Evolutionary conservation across 306 rosid genomes (phyloP).

Genomic region (Casuarina equisetifolia): DNA sequence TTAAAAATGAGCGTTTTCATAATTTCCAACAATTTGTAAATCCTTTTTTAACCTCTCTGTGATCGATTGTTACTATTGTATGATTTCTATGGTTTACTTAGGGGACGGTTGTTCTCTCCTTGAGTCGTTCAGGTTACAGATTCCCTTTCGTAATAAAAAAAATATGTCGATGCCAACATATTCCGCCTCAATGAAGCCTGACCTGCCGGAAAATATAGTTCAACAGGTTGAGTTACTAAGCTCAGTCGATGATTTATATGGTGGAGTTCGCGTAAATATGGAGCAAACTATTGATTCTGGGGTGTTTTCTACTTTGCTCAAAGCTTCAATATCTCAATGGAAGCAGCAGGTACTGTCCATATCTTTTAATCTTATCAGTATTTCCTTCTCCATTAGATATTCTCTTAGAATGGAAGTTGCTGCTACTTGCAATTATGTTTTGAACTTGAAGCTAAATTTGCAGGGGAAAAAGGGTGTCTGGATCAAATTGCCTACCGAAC

Average conservation of each 20-base stretch:
- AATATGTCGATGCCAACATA: constrained; percentile 33
- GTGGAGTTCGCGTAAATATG: constrained; percentile 61
- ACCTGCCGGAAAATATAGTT: constrained; percentile 11
- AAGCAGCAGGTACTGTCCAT: constrained; percentile 46
- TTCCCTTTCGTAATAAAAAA: constrained; percentile 12
- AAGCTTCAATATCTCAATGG: constrained; percentile 66
- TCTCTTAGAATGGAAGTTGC: too few relatives aligned
- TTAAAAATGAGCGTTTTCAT: too few relatives aligned
- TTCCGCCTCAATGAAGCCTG: constrained; percentile 24
- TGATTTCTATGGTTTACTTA: background rate
- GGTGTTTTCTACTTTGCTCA: constrained; percentile 47
- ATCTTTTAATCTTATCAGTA: background rate
- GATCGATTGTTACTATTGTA: too few relatives aligned
- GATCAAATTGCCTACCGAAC: constrained; percentile 65
- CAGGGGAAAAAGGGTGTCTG: constrained; percentile 87
- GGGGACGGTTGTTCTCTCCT: background rate
- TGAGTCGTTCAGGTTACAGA: constrained; percentile 27
- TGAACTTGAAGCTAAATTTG: background rate
- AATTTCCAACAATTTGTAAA: too few relatives aligned
- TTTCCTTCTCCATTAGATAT: too few relatives aligned
- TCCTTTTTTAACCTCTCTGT: too few relatives aligned
- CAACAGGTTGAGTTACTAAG: constrained; percentile 35
- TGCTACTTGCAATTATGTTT: background rate
- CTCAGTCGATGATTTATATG: constrained; percentile 56
- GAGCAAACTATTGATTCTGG: constrained; percentile 51